These are phyloP conservation scores for Sugiyamaella pinicola DNA, from an alignment of 1,139 yeast genomes.

Conservation along the genomic window DNA sequence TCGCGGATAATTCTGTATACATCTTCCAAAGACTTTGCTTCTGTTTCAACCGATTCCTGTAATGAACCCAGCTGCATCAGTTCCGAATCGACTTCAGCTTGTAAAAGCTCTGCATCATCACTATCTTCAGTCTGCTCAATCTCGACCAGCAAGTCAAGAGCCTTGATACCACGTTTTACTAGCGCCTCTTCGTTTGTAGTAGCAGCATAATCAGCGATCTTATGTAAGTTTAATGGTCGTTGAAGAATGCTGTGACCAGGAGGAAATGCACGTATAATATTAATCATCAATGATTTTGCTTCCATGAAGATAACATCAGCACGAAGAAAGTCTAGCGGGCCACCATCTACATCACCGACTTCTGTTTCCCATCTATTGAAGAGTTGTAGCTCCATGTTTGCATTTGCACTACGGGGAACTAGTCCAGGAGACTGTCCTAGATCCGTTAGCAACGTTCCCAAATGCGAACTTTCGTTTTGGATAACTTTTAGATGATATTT, in stretches of 20 bases:
- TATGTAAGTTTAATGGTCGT: conserved; percentile 39
- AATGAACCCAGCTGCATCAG: conserved; percentile 45
- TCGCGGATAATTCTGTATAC: conserved; percentile 43
- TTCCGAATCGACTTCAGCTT: conserved; percentile 44
- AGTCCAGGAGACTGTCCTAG: conserved; percentile 41
- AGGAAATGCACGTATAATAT: conserved; percentile 45
- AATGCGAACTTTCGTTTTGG: conserved; percentile 32
- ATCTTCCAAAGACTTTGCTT: conserved; percentile 41
- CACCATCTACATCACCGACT: conserved; percentile 41
- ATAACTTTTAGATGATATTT: conserved; percentile 39
- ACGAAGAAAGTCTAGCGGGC: conserved; percentile 40
- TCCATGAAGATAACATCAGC: conserved; percentile 46
- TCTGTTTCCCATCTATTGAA: conserved; percentile 45
- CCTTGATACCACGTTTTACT: conserved; percentile 44
- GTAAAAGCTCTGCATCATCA: conserved; percentile 40
- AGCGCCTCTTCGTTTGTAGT: conserved; percentile 38
- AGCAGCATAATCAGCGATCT: conserved; percentile 44
- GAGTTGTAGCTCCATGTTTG: conserved; percentile 41
- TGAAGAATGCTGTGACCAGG: conserved; percentile 37
- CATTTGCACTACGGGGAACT: conserved; percentile 42
- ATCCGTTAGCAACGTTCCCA: conserved; percentile 40
- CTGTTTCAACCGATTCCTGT: conserved; percentile 42
- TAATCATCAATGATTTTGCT: conserved; percentile 44
- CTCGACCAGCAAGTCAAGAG: conserved; percentile 41
- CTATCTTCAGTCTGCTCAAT: conserved; percentile 37